Conservation (phyloP, 495 filamentous ascomycete genomes). For the Penicillium argentinense region DNA sequence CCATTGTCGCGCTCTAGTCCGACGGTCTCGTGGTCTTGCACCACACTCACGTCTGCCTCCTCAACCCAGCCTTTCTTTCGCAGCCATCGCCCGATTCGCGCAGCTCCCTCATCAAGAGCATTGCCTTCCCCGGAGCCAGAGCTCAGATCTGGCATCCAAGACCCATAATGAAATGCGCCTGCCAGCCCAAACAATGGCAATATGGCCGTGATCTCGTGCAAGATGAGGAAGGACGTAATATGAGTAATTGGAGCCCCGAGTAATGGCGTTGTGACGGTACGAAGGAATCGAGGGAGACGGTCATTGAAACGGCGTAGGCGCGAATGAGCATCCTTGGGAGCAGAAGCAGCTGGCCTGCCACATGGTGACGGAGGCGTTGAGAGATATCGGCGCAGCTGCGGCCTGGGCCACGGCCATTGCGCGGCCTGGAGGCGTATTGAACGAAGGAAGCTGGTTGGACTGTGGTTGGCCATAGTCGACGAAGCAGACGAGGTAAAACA, state of each 20-base stretch:
- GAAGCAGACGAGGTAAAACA: not conserved
- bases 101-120: conserved; percentile 51
- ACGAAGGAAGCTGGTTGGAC: conserved; percentile 17
- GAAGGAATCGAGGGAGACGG: conserved; percentile 60
- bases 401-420: conserved; percentile 8
- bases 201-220: conserved; percentile 90
- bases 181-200: conserved; percentile 74
- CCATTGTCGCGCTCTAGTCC: not conserved
- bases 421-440: conserved; percentile 12
- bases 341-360: conserved; percentile 10
- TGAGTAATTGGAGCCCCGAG: conserved; percentile 76
- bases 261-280: conserved; percentile 64
- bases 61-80: conserved; percentile 62
- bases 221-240: conserved; percentile 79
- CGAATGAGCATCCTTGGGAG: conserved; percentile 36
- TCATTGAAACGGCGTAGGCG: conserved; percentile 60
- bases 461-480: conserved; percentile 11
- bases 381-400: conserved; percentile 19
- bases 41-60: conserved; percentile 39
- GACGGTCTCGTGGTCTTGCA: conserved; percentile 24
- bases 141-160: conserved; percentile 59
- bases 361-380: conserved; percentile 28
- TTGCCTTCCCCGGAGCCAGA: conserved; percentile 46
- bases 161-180: conserved; percentile 71
- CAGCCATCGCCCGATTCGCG: conserved; percentile 59